These are phyloP conservation scores for Ricinus communis DNA, from an alignment of 345 rosid species.

Conservation along the genomic window DNA sequence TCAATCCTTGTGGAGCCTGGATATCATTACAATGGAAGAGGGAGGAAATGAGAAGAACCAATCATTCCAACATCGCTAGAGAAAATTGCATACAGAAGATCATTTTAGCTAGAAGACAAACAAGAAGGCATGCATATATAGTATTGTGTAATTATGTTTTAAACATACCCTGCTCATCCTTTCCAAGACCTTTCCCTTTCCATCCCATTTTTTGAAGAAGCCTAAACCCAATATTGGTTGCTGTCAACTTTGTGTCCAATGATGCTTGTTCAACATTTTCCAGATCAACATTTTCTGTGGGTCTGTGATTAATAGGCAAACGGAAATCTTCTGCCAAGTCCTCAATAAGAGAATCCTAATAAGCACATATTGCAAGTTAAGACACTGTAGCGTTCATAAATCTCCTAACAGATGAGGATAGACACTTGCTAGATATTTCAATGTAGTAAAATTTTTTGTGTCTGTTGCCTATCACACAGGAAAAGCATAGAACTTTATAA, in stretches of 20 bases:
- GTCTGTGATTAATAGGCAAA: slow-evolving; percentile 69
- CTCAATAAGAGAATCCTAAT: slow-evolving; percentile 63
- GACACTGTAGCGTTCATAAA: slow-evolving; percentile 3
- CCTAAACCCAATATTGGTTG: slow-evolving; percentile 88
- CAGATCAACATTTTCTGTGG: slow-evolving; percentile 77
- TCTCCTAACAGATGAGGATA: not conserved
- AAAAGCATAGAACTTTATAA: not conserved
- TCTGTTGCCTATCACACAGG: too few species aligned
- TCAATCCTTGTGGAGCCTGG: not conserved
- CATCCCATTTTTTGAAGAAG: slow-evolving; percentile 99
- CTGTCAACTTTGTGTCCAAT: slow-evolving; percentile 66
- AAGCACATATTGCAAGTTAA: slow-evolving; percentile 27
- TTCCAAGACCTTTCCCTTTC: slow-evolving; percentile 97
- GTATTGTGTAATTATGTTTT: not conserved
- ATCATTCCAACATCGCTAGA: too few species aligned
- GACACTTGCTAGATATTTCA: too few species aligned
- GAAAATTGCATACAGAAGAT: too few species aligned
- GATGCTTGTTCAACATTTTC: slow-evolving; percentile 94
- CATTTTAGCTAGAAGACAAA: not conserved
- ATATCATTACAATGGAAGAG: not conserved
- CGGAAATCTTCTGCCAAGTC: slow-evolving; percentile 71
- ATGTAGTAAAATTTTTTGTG: too few species aligned
- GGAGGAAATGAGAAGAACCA: too few species aligned
- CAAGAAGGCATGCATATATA: not conserved
- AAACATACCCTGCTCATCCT: slow-evolving; percentile 80